A percentile compares a stretch with the other conserved stretches of the same genome.
phyloP scores from a whole-genome alignment of 2,329 filamentous ascomycete species.

The Pseudohalonectria lignicola region DNA sequence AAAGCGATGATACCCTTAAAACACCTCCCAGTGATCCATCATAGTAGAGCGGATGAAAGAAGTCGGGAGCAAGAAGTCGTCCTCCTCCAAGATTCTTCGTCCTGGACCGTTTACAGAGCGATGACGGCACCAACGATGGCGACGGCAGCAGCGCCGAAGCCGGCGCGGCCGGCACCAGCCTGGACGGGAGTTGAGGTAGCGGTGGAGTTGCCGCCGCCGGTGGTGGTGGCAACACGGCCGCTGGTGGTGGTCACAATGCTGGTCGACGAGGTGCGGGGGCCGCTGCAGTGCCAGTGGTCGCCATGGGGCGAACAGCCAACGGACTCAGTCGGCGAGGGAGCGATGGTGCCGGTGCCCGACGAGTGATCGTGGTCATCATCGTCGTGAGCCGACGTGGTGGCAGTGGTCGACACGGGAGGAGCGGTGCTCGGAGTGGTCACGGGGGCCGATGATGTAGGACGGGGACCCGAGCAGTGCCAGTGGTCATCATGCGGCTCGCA shows the following conservation, averaged over 20 bases:
- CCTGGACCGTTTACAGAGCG: no score
- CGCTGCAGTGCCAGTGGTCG: constrained; percentile 23
- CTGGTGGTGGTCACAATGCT: background rate
- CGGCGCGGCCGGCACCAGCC: background rate
- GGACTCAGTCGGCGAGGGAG: constrained; percentile 23
- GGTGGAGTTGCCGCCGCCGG: no score
- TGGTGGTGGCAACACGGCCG: no score
- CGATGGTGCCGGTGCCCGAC: constrained; percentile 12
- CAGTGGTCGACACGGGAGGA: constrained; percentile 1
- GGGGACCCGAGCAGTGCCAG: constrained; percentile 10
- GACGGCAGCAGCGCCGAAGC: background rate
- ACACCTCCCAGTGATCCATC: no score
- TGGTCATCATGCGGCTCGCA: constrained; percentile 24
- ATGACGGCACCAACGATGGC: background rate
- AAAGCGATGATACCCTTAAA: no score
- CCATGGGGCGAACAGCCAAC: constrained; percentile 23
- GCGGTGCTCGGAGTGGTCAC: constrained; percentile 1
- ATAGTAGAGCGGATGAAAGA: no score
- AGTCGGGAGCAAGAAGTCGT: no score
- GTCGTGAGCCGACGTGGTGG: background rate
- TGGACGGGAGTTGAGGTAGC: background rate
- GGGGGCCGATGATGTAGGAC: no score
- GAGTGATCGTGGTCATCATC: background rate
- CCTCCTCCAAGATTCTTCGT: no score
- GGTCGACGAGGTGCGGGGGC: constrained; percentile 4